Percentiles rank a stretch among this genome's conserved stretches.
These are phyloP conservation scores for Populus tomentosa DNA, from an alignment of 441 rosid genomes.

Conservation along the genomic window DNA sequence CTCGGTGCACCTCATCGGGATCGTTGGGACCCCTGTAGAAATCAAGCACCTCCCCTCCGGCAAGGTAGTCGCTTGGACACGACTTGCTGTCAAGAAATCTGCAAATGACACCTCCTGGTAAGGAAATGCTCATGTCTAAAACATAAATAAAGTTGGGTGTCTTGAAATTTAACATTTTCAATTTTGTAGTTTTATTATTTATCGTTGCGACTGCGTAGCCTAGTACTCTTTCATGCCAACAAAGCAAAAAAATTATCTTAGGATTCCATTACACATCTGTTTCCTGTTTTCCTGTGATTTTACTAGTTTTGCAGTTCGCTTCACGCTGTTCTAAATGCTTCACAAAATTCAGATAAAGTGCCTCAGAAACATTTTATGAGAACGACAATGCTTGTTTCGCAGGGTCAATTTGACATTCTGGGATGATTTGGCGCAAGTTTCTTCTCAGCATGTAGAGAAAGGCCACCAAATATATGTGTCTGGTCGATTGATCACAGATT, in stretches of 20 bases:
- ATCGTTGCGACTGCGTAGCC: not conserved
- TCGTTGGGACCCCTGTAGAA: conserved; percentile 46
- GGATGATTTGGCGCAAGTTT: conserved; percentile 58
- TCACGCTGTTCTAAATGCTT: not conserved
- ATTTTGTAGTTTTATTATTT: not conserved
- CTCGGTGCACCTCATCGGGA: conserved; percentile 52
- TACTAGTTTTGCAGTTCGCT: not conserved
- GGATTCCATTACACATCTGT: not conserved
- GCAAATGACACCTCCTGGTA: conserved; percentile 53
- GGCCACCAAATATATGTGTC: conserved; percentile 58
- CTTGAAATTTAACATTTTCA: not conserved
- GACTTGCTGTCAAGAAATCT: conserved; percentile 48
- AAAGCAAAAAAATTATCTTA: no score
- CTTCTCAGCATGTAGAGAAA: conserved; percentile 49
- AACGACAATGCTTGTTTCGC: conserved; percentile 7
- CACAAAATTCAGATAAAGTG: not conserved
- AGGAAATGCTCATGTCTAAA: not conserved
- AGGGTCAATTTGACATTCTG: conserved; percentile 69
- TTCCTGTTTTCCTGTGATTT: not conserved
- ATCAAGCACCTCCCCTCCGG: conserved; percentile 50
- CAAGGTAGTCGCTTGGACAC: conserved; percentile 56
- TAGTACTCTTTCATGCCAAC: not conserved
- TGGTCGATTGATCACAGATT: conserved; percentile 52
- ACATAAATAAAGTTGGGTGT: not conserved
- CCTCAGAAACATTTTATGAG: not conserved